A percentile compares a stretch with the other conserved stretches of the same genome.
These are phyloP conservation scores for Stagonosporopsis chrysanthemi DNA, from an alignment of 2,329 filamentous ascomycete species.

Conservation along the genomic window DNA sequence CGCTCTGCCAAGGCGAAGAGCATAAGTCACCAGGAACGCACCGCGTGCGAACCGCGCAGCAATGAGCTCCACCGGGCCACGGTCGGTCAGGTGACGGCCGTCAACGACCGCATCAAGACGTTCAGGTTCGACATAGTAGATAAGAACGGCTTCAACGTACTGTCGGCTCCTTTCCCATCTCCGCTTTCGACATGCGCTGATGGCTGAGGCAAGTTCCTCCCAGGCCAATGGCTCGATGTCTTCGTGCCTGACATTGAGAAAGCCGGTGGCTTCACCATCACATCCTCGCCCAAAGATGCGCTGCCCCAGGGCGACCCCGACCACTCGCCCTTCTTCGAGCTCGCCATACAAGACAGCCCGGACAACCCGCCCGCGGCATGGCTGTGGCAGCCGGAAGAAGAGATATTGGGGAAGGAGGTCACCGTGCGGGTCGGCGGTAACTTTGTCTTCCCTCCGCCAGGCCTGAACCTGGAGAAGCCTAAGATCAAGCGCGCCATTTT, in stretches of 20 bases:
- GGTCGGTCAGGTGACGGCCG: slow-evolving; percentile 66
- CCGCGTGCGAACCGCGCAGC: slow-evolving; percentile 75
- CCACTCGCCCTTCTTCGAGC: slow-evolving; percentile 68
- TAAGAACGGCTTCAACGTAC: slow-evolving; percentile 59
- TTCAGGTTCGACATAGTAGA: slow-evolving; percentile 68
- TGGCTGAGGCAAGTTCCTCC: slow-evolving; percentile 66
- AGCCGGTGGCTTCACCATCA: slow-evolving; percentile 88
- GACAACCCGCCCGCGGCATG: slow-evolving; percentile 77
- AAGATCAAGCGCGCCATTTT: slow-evolving; percentile 70
- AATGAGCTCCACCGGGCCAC: slow-evolving; percentile 69
- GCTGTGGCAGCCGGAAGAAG: slow-evolving; percentile 67
- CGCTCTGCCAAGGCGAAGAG: slow-evolving; percentile 40
- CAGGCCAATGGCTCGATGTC: slow-evolving; percentile 90
- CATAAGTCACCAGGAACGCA: slow-evolving; percentile 71
- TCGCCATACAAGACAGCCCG: slow-evolving; percentile 77
- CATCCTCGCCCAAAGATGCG: slow-evolving; percentile 71
- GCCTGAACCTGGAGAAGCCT: slow-evolving; percentile 46
- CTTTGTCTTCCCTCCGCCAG: slow-evolving; percentile 77
- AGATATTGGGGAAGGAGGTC: slow-evolving; percentile 67
- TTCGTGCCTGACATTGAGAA: slow-evolving; percentile 73
- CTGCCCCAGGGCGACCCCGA: slow-evolving; percentile 34
- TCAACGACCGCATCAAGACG: slow-evolving; percentile 74
- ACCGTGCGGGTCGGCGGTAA: slow-evolving; percentile 78
- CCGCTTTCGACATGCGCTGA: slow-evolving; percentile 38
- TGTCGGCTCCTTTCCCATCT: slow-evolving; percentile 30